A percentile compares a stretch with the other conserved stretches of the same genome.
Conservation (phyloP, 148 eudicot species). For the Chenopodium album region DNA sequence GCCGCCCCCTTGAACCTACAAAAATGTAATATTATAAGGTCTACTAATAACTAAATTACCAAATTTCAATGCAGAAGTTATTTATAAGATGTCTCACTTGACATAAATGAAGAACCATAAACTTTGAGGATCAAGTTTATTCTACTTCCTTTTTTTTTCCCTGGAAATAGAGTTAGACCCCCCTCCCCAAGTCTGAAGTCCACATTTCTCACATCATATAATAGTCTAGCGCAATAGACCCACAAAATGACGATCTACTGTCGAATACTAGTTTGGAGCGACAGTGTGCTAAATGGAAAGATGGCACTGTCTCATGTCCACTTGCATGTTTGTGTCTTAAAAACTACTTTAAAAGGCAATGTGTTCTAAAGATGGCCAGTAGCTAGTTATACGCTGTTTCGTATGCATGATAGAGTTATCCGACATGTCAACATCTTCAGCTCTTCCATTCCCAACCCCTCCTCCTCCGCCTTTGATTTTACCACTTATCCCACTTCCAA, state of each 20-base stretch:
- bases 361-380: not conserved
- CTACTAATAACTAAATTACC: not conserved
- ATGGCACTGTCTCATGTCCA: not conserved
- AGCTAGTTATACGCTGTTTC: not conserved
- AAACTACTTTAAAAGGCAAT: not conserved
- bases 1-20: constrained; percentile 58
- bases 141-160: not conserved
- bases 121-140: not conserved
- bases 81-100: not conserved
- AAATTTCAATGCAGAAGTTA: not conserved
- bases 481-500: not conserved
- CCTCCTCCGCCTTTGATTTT: not conserved
- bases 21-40: not conserved
- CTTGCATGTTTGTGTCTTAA: not conserved
- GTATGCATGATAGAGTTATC: not conserved
- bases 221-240: not conserved
- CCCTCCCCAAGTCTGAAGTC: not conserved
- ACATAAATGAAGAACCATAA: constrained; percentile 4
- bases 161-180: not conserved
- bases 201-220: not conserved
- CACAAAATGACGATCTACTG: not conserved
- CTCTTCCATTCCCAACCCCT: not conserved
- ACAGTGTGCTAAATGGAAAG: not conserved
- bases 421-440: not conserved
- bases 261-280: not conserved